Evolutionary conservation across 139 green algal genomes (phyloP).

Genomic region (Chlamydomonas sp.): DNA sequence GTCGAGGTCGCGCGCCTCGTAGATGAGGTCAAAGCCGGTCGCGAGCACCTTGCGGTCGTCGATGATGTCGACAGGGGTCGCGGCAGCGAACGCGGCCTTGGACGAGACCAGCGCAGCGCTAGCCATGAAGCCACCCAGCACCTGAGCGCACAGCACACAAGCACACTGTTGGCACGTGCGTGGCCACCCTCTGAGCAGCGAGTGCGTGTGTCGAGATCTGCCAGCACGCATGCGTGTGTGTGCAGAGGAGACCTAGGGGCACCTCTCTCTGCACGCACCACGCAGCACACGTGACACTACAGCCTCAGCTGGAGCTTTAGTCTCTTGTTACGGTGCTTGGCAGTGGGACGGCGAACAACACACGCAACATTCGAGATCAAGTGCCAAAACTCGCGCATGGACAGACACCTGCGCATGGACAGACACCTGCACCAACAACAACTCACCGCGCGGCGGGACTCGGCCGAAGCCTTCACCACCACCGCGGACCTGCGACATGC

Average conservation of each 20-base stretch:
- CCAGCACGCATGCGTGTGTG: too few species aligned
- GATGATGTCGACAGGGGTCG: slow-evolving; percentile 63
- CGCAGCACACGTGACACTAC: not conserved
- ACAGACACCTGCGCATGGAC: not conserved
- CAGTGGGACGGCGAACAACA: not conserved
- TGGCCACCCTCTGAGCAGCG: too few species aligned
- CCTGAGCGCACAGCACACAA: slow-evolving; percentile 22
- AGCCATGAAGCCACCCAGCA: slow-evolving; percentile 64
- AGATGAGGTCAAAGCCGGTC: slow-evolving; percentile 84
- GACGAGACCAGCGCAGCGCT: slow-evolving; percentile 44
- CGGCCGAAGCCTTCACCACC: slow-evolving; percentile 40
- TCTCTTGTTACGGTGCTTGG: not conserved
- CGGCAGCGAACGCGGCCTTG: slow-evolving; percentile 32
- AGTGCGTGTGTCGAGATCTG: too few species aligned
- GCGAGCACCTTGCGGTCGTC: slow-evolving; percentile 61
- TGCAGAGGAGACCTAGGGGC: not conserved
- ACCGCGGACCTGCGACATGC: slow-evolving; percentile 35
- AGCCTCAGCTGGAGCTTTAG: not conserved
- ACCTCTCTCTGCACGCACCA: not conserved
- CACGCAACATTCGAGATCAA: not conserved
- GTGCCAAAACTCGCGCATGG: not conserved
- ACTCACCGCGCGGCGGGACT: slow-evolving; percentile 51
- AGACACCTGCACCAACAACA: not conserved
- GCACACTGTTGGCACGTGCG: too few species aligned
- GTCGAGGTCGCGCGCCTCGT: slow-evolving; percentile 79